phyloP scores from a whole-genome alignment of 805 yeast genomes.

The Candida ascalaphidarum region DNA sequence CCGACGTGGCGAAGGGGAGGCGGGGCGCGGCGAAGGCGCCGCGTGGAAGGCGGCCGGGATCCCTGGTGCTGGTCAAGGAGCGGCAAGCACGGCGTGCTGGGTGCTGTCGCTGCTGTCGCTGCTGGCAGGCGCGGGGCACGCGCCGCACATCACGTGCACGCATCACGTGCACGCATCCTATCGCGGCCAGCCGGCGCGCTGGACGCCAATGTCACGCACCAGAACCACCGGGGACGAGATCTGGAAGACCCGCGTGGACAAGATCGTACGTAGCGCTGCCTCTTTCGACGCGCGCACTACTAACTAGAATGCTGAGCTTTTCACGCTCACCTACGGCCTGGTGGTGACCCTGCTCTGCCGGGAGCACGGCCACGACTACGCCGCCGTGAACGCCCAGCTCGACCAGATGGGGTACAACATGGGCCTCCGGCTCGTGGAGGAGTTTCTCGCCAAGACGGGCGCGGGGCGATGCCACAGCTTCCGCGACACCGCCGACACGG shows the following conservation, averaged over 20 bases:
- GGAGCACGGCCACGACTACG: constrained; percentile 70
- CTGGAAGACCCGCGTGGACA: constrained; percentile 84
- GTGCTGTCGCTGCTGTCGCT: too few species aligned
- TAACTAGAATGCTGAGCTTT: constrained; percentile 73
- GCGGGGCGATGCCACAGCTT: constrained; percentile 72
- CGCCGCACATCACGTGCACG: too few species aligned
- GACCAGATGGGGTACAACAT: constrained; percentile 94
- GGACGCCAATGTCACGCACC: constrained; percentile 4
- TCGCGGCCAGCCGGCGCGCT: too few species aligned
- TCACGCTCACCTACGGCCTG: constrained; percentile 92
- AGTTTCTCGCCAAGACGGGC: constrained; percentile 84
- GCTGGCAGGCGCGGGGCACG: too few species aligned
- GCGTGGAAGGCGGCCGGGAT: too few species aligned
- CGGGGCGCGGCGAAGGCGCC: too few species aligned
- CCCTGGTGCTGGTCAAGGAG: too few species aligned
- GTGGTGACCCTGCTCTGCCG: constrained; percentile 85
- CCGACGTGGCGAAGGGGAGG: too few species aligned
- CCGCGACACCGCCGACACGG: constrained; percentile 79
- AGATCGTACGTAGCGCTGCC: constrained; percentile 48
- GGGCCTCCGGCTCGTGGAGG: constrained; percentile 86
- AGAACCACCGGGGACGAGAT: constrained; percentile 68
- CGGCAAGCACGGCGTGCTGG: too few species aligned
- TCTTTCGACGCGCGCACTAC: constrained; percentile 1
- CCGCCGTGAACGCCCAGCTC: constrained; percentile 72
- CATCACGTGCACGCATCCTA: not conserved